Conservation (phyloP, 169 alveolate species). For the Theileria parva region DNA sequence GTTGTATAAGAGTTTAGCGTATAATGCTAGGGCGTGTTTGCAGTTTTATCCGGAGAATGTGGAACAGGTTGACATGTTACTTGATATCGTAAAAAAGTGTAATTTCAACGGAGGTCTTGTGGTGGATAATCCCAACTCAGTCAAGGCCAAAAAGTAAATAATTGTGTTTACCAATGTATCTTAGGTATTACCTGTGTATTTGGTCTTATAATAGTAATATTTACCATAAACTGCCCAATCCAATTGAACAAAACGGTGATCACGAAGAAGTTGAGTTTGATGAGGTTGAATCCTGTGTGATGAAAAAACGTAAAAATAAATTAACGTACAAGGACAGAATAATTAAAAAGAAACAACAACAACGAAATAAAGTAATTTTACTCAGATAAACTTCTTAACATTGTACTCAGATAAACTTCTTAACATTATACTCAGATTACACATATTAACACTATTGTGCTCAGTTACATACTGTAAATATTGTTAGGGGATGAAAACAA, state of each 20-base stretch:
- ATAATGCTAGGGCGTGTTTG: constrained; percentile 75
- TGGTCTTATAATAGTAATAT: constrained; percentile 87
- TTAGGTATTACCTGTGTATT: constrained; percentile 85
- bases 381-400: too few relatives aligned
- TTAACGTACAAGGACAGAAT: constrained; percentile 64
- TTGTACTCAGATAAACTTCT: too few relatives aligned
- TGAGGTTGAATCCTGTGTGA: neutral
- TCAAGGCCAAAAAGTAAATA: constrained; percentile 91
- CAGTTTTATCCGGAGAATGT: constrained; percentile 95
- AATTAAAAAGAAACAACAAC: constrained; percentile 89
- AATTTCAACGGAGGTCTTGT: constrained; percentile 95
- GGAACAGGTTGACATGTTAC: constrained; percentile 90
- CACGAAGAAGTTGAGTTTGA: constrained; percentile 31
- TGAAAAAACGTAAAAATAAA: constrained; percentile 61
- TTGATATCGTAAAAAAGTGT: constrained; percentile 90
- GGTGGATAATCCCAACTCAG: constrained; percentile 94
- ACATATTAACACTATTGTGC: neutral
- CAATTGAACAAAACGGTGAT: constrained; percentile 31
- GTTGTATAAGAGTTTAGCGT: constrained; percentile 46
- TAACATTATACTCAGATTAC: too few relatives aligned
- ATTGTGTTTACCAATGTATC: too few relatives aligned
- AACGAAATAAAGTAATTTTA: constrained; percentile 80
- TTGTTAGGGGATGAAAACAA: constrained; percentile 84
- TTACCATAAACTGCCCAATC: constrained; percentile 63
- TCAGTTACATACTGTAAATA: neutral